Percentiles rank a stretch among this genome's conserved stretches.
Conservation (phyloP, 805 yeast genomes). For the Lachancea thermotolerans region DNA sequence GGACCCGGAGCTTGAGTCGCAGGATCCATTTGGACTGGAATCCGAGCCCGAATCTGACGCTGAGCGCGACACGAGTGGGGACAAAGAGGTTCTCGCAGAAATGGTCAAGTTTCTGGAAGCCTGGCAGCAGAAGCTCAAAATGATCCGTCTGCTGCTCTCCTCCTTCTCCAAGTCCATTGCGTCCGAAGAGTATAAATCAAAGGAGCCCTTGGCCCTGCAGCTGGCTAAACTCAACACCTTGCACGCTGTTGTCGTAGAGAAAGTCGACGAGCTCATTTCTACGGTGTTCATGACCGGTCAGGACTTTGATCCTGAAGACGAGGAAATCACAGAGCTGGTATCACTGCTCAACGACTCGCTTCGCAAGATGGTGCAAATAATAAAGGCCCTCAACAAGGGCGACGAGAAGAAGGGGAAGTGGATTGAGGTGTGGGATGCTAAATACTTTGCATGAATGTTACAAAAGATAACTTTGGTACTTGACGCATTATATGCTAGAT, state of each 20-base stretch:
- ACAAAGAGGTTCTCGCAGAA: constrained; percentile 24
- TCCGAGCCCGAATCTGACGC: constrained; percentile 25
- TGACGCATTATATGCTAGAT: background rate
- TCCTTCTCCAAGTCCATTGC: constrained; percentile 57
- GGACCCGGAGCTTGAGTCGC: constrained; percentile 42
- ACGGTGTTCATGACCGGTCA: constrained; percentile 40
- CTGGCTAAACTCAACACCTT: constrained; percentile 42
- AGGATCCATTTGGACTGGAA: constrained; percentile 45
- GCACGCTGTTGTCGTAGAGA: constrained; percentile 38
- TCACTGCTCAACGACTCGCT: constrained; percentile 22
- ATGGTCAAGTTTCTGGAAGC: constrained; percentile 36
- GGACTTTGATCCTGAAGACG: constrained; percentile 34
- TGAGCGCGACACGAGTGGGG: constrained; percentile 28
- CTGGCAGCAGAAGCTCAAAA: constrained; percentile 41
- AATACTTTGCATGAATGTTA: constrained; percentile 16
- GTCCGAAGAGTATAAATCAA: constrained; percentile 22
- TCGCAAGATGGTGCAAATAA: constrained; percentile 31
- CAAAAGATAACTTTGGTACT: background rate
- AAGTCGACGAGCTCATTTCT: constrained; percentile 53
- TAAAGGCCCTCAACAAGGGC: constrained; percentile 41
- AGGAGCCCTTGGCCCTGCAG: constrained; percentile 31
- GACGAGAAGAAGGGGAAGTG: constrained; percentile 43
- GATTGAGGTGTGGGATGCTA: constrained; percentile 30
- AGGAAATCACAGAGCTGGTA: constrained; percentile 23
- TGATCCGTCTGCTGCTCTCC: constrained; percentile 51